Percentiles rank a stretch among this genome's conserved stretches.
These are phyloP conservation scores for Mycena chlorophos DNA, from an alignment of 768 basidiomycete genomes.

Conservation along the genomic window DNA sequence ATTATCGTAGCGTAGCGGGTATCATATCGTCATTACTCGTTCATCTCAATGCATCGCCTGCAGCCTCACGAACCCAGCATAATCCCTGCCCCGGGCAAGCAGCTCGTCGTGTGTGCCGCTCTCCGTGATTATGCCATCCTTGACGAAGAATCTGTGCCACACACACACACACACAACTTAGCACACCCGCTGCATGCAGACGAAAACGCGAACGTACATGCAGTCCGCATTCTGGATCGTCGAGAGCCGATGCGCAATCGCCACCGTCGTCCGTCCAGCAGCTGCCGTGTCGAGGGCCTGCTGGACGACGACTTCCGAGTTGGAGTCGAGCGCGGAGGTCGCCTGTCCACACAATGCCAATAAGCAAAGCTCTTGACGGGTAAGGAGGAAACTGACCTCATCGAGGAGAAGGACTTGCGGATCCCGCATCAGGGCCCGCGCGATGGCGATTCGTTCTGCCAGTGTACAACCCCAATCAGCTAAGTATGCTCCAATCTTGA, in stretches of 20 bases:
- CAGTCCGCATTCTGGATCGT: slow-evolving; percentile 69
- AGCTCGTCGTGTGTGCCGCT: slow-evolving; percentile 65
- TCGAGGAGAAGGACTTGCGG: slow-evolving; percentile 86
- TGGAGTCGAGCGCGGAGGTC: slow-evolving; percentile 87
- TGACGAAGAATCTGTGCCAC: slow-evolving; percentile 61
- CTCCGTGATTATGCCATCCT: slow-evolving; percentile 60
- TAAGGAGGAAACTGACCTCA: slow-evolving; percentile 56
- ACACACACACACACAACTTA: too few relatives aligned
- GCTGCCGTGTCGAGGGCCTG: slow-evolving; percentile 89
- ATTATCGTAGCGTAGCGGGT: too few relatives aligned
- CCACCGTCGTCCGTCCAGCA: slow-evolving; percentile 88
- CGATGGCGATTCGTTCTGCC: slow-evolving; percentile 74
- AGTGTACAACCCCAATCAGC: slow-evolving; percentile 3
- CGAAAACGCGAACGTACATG: slow-evolving; percentile 41
- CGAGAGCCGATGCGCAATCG: slow-evolving; percentile 82
- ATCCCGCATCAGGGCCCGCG: slow-evolving; percentile 84
- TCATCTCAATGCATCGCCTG: too few relatives aligned
- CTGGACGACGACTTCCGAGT: slow-evolving; percentile 92
- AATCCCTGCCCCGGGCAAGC: slow-evolving; percentile 40
- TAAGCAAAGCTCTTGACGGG: slow-evolving; percentile 20
- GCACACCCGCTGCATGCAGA: too few relatives aligned
- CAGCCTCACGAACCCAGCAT: slow-evolving; percentile 61
- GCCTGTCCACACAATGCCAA: too few relatives aligned
- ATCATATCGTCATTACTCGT: too few relatives aligned
- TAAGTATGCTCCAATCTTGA: slow-evolving; percentile 34